Conservation (phyloP, 1,284 basidiomycete genomes). For the Abortiporus biennis region DNA sequence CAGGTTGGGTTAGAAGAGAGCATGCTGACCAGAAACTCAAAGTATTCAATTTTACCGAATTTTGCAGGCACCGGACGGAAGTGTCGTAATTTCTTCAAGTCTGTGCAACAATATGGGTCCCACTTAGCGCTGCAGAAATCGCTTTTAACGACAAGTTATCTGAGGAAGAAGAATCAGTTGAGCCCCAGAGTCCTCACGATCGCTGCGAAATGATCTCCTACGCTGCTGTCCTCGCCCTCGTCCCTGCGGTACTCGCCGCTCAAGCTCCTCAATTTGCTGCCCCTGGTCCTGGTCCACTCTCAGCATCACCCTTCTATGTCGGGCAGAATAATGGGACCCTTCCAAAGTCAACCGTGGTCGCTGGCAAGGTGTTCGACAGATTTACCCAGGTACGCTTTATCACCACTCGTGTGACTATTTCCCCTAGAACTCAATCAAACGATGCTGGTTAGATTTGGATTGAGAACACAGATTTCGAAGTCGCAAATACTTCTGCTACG, state of each 20-base stretch:
- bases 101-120: no score
- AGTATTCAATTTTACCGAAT: no score
- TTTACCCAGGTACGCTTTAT: slow-evolving; percentile 29
- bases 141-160: background rate
- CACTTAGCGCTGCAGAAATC: background rate
- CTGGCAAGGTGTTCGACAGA: slow-evolving; percentile 39
- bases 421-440: background rate
- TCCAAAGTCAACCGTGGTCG: slow-evolving; percentile 26
- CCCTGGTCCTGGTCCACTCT: slow-evolving; percentile 29
- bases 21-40: no score
- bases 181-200: slow-evolving; percentile 3
- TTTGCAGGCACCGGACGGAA: no score
- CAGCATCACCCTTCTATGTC: slow-evolving; percentile 28
- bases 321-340: slow-evolving; percentile 35
- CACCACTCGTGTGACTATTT: background rate
- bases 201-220: slow-evolving; percentile 1
- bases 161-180: background rate
- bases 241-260: slow-evolving; percentile 18
- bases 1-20: no score
- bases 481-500: slow-evolving; percentile 22
- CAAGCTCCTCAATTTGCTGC: slow-evolving; percentile 31
- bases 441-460: slow-evolving; percentile 27
- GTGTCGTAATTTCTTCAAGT: no score
- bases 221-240: slow-evolving; percentile 11
- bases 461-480: slow-evolving; percentile 40